Percentiles rank a stretch among this genome's conserved stretches.
Evolutionary conservation across 1,284 basidiomycete species (phyloP).

Genomic region (Ceratobasidium sp.): DNA sequence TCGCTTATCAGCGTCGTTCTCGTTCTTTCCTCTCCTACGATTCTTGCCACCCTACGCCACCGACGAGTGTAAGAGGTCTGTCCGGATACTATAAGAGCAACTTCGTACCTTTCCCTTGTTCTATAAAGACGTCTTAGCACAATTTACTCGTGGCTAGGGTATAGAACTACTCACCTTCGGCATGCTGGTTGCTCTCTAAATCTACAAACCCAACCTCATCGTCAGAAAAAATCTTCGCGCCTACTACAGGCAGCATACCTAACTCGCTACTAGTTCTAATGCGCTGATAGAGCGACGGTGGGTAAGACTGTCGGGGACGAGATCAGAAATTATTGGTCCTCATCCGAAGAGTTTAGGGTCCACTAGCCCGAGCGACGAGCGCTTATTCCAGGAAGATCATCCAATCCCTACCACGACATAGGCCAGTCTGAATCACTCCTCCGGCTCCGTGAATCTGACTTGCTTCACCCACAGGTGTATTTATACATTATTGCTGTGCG

Average conservation of each 20-base stretch:
- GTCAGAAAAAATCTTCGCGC: neutral
- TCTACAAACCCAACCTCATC: neutral
- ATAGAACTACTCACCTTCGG: slow-evolving; percentile 39
- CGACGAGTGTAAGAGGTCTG: slow-evolving; percentile 10
- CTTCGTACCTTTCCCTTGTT: slow-evolving; percentile 81
- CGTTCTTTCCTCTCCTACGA: slow-evolving; percentile 99
- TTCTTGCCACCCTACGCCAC: slow-evolving; percentile 93
- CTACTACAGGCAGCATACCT: neutral
- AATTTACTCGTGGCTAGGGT: slow-evolving; percentile 15
- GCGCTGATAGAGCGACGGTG: slow-evolving; percentile 14
- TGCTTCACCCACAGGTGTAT: neutral
- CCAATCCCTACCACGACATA: slow-evolving; percentile 28
- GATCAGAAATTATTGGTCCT: slow-evolving; percentile 26
- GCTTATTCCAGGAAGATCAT: neutral
- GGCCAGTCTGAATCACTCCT: slow-evolving; percentile 9
- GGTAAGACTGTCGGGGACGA: neutral
- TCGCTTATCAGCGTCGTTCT: slow-evolving; percentile 98
- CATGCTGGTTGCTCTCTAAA: slow-evolving; percentile 22
- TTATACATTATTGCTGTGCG: neutral
- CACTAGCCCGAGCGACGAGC: slow-evolving; percentile 2
- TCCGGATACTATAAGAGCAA: neutral
- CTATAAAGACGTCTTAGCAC: slow-evolving; percentile 58
- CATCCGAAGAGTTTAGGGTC: slow-evolving; percentile 10
- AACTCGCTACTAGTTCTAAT: neutral
- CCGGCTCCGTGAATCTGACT: slow-evolving; percentile 4